A percentile compares a stretch with the other conserved stretches of the same genome.
These are phyloP conservation scores for Corylus heterophylla DNA, from an alignment of 306 rosid genomes.

Conservation along the genomic window DNA sequence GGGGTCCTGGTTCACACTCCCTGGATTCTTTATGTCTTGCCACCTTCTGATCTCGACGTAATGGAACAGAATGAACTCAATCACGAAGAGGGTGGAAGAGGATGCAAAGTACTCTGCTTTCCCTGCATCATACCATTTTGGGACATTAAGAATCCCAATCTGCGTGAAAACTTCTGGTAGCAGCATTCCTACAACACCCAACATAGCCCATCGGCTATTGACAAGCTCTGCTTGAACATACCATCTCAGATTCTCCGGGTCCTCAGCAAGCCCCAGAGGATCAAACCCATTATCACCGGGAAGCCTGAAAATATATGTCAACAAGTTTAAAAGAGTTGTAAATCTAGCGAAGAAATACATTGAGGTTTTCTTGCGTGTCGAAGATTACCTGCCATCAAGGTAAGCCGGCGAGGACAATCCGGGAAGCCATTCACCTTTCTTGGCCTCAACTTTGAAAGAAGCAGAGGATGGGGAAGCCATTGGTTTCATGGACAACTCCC, in stretches of 20 bases:
- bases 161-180: conserved; percentile 89
- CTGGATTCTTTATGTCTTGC: conserved; percentile 99
- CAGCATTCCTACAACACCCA: conserved; percentile 95
- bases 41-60: conserved; percentile 95
- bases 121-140: conserved; percentile 95
- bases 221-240: conserved; percentile 91
- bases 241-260: conserved; percentile 95
- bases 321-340: background rate
- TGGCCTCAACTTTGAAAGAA: conserved; percentile 79
- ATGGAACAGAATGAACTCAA: conserved; percentile 96
- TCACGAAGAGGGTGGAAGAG: conserved; percentile 90
- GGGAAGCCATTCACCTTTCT: conserved; percentile 96
- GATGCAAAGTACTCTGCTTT: conserved; percentile 89
- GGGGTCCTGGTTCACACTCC: conserved; percentile 95
- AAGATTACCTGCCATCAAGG: conserved; percentile 70
- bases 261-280: conserved; percentile 92
- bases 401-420: conserved; percentile 85
- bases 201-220: conserved; percentile 93
- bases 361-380: background rate
- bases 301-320: conserved; percentile 48
- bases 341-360: too few species aligned
- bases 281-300: conserved; percentile 98
- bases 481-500: conserved; percentile 60
- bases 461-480: conserved; percentile 39
- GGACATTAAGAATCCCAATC: conserved; percentile 72